These are phyloP conservation scores for Gossypium raimondii DNA, from an alignment of 345 rosid species.

Conservation along the genomic window DNA sequence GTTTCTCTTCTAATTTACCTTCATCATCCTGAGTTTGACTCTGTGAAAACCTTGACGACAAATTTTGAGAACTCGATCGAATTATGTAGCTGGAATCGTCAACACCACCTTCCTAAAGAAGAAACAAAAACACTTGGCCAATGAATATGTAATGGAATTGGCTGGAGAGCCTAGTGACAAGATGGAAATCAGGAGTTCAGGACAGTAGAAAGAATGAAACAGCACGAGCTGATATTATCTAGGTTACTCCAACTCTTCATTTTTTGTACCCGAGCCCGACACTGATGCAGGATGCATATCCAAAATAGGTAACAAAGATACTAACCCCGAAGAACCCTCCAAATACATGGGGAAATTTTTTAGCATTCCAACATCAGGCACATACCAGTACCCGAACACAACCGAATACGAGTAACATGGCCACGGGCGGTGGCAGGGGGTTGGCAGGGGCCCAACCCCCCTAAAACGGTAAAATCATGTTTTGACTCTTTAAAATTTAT, in stretches of 20 bases:
- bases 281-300: neutral
- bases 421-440: too few relatives aligned
- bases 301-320: neutral
- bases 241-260: neutral
- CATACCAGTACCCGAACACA: neutral
- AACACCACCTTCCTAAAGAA: constrained; percentile 46
- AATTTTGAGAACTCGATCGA: constrained; percentile 29
- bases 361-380: neutral
- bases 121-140: neutral
- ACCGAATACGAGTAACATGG: neutral
- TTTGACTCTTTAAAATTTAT: too few relatives aligned
- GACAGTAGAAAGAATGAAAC: neutral
- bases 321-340: neutral
- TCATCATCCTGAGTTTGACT: constrained; percentile 36
- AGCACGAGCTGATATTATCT: neutral
- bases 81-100: constrained; percentile 41
- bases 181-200: neutral
- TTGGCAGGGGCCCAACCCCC: too few relatives aligned
- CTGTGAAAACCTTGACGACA: constrained; percentile 30
- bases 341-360: neutral
- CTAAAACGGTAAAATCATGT: too few relatives aligned
- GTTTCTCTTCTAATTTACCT: constrained; percentile 48
- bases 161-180: neutral
- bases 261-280: neutral
- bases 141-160: neutral